phyloP scores from a whole-genome alignment of 352 stramenopile genomes.

The Phytophthora pluvialis region DNA sequence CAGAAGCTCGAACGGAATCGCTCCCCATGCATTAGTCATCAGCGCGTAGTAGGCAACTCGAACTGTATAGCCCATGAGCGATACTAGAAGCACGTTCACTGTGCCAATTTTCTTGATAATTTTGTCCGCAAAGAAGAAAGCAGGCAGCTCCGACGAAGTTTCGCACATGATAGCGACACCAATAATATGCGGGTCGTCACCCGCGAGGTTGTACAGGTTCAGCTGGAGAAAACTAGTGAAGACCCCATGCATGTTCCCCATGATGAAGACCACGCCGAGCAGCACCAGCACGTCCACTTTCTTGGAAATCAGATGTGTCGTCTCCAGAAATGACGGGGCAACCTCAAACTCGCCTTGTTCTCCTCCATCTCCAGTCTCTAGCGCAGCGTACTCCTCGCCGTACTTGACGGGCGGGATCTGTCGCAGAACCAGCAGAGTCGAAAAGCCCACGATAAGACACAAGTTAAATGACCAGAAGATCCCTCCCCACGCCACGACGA shows the following conservation, averaged over 20 bases:
- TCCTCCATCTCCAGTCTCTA: conserved; percentile 14
- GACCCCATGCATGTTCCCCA: conserved; percentile 78
- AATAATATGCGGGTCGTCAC: conserved; percentile 71
- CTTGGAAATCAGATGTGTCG: conserved; percentile 33
- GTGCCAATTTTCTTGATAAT: conserved; percentile 74
- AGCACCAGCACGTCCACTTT: conserved; percentile 68
- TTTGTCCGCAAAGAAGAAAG: conserved; percentile 77
- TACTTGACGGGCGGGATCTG: conserved; percentile 55
- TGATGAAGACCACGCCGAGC: conserved; percentile 71
- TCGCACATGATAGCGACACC: conserved; percentile 77
- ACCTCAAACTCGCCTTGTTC: background rate
- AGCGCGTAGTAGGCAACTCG: conserved; percentile 72
- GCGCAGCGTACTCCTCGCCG: conserved; percentile 20
- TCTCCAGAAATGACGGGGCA: conserved; percentile 53
- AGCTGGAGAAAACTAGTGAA: conserved; percentile 77
- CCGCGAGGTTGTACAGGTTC: conserved; percentile 82
- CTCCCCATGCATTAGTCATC: conserved; percentile 79
- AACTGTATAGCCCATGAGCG: conserved; percentile 62
- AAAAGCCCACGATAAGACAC: conserved; percentile 49
- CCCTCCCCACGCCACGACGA: conserved; percentile 53
- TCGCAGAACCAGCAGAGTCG: conserved; percentile 58
- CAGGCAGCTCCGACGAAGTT: conserved; percentile 75
- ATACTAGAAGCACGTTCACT: conserved; percentile 70
- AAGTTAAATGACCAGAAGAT: conserved; percentile 77
- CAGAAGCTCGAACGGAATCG: conserved; percentile 80